Evolutionary conservation across 345 rosid genomes (phyloP).

Genomic region (Hypericum perforatum): DNA sequence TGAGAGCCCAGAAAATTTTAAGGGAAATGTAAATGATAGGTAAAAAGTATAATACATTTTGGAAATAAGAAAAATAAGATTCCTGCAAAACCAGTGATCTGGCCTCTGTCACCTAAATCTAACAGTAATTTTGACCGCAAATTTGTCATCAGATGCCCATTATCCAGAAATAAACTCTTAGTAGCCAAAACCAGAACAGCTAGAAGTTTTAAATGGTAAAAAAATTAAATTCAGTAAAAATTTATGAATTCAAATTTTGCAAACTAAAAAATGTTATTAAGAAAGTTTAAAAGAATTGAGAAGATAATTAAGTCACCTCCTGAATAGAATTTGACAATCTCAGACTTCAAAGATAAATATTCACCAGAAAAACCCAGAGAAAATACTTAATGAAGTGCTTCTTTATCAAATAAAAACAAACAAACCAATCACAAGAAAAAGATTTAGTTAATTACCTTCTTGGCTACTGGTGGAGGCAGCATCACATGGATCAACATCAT

Average conservation of each 20-base stretch:
- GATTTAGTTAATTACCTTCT: slow-evolving; percentile 49
- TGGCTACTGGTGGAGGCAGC: slow-evolving; percentile 51
- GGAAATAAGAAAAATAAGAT: slow-evolving; percentile 6
- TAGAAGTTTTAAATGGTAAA: too few relatives aligned
- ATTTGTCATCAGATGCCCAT: slow-evolving; percentile 15
- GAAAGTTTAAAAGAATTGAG: slow-evolving; percentile 2
- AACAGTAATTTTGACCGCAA: slow-evolving; percentile 15
- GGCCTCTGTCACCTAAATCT: not conserved
- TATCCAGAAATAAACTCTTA: too few relatives aligned
- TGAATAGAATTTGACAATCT: too few relatives aligned
- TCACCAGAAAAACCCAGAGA: not conserved
- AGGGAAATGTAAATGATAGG: too few relatives aligned
- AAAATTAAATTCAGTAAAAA: too few relatives aligned
- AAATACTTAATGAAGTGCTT: not conserved
- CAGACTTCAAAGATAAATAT: too few relatives aligned
- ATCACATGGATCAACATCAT: slow-evolving; percentile 15
- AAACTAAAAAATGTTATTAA: too few relatives aligned
- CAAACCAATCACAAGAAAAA: not conserved
- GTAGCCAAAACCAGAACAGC: too few relatives aligned
- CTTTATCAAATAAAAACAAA: not conserved
- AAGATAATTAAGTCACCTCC: not conserved
- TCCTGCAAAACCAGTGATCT: slow-evolving; percentile 1
- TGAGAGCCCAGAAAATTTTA: too few relatives aligned
- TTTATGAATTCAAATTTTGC: not conserved
- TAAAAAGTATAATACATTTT: too few relatives aligned